Evolutionary conservation across 2,329 filamentous ascomycete species (phyloP).

Genomic region (Colletotrichum simmondsii): DNA sequence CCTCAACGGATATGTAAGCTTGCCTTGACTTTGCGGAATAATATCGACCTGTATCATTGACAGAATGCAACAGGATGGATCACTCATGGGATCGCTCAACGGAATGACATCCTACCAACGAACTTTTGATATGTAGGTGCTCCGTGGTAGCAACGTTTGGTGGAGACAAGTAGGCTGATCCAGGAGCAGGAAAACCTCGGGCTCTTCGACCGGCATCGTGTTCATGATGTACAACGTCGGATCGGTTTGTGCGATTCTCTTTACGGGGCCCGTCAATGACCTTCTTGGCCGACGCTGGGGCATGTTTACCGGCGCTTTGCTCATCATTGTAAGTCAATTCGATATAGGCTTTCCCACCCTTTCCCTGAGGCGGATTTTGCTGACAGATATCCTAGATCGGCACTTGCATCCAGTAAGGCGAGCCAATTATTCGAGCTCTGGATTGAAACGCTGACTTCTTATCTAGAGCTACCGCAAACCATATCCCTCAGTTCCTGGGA

Average conservation of each 20-base stretch:
- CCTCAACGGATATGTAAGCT: constrained; percentile 29
- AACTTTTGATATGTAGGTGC: constrained; percentile 11
- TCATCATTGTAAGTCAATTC: constrained; percentile 50
- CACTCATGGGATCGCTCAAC: constrained; percentile 40
- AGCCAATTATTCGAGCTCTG: accelerated
- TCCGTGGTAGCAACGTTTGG: background rate
- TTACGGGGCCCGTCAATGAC: constrained; percentile 49
- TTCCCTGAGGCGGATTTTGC: background rate
- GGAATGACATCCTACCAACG: constrained; percentile 41
- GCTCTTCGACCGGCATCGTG: constrained; percentile 38
- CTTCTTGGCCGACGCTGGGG: constrained; percentile 52
- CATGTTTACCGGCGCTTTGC: constrained; percentile 50
- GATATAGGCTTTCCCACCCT: accelerated
- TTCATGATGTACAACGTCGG: constrained; percentile 60
- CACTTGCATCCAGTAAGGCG: constrained; percentile 9
- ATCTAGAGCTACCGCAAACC: constrained; percentile 50
- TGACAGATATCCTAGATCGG: background rate
- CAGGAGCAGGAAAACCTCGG: constrained; percentile 32
- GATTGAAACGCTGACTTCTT: background rate
- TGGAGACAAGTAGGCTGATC: background rate
- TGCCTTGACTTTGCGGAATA: background rate
- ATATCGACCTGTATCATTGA: background rate
- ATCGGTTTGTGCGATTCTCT: constrained; percentile 47
- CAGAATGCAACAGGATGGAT: constrained; percentile 29
- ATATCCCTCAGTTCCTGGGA: constrained; percentile 57